Base-by-base conservation (phyloP, 768 basidiomycete genomes). In the Boletus pseudo-olivaceus region DNA sequence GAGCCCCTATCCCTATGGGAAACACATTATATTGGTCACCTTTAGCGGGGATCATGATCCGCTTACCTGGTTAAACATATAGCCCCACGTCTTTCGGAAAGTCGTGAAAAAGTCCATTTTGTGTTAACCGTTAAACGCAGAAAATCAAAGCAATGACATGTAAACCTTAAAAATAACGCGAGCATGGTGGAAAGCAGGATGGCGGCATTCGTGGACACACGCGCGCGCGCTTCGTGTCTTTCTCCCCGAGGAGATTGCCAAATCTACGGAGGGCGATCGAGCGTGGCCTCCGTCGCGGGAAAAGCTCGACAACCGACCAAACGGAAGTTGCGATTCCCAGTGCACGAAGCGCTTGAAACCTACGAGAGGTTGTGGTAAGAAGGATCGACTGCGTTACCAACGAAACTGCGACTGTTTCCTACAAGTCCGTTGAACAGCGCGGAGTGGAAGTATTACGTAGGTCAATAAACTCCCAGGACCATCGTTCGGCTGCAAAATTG, bases 211-310 rank as follows among this genome's bases (percentile, higher is more conserved):
- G 45, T 30, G 14, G 32, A 7, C 11, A 12, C 29, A 10, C 26
- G 7, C 29, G 29, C n/a, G 29, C 6, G 14, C 1, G 23, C 41
- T 32, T 12, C 5, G 37, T 7, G 6, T 38, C 27, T 34, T 52
- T 42, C 34, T 42, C 34, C 33, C 54, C 54, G 41, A 54, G 53
- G 53, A 53, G 49, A 43, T 53, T 23, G 14, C n/a, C 23, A 38
- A 41, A 12, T 44, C 17, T 19, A 4, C 3, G 19, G 19, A 40
- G 20, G 19, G 6, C n/a, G 19, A n/a, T 11, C 26, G 20, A 43
- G 9, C 42, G 6, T 43, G 26, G 17, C 17, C 15, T 42, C 41
- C 17, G 17, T 43, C 26, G 15, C 45, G 37, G 45, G 30, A 39
- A 32, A 44, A 8, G 32, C 2, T 2, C 11, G 43, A 0, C 5